A percentile compares a stretch with the other conserved stretches of the same genome.
These are phyloP conservation scores for Vitis labrusca DNA, from an alignment of 164 flowering plant species.

Conservation along the genomic window DNA sequence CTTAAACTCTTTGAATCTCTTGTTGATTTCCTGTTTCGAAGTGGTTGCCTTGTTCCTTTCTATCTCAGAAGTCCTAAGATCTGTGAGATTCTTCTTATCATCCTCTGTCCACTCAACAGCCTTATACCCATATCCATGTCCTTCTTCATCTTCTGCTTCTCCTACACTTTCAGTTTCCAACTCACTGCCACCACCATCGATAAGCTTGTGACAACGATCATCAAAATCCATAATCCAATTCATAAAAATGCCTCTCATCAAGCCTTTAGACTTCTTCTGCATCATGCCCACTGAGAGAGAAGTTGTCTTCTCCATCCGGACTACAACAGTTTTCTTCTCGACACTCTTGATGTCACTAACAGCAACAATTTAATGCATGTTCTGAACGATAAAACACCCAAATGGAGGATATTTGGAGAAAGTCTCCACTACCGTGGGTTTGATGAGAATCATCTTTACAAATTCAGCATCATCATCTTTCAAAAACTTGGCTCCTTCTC, in stretches of 20 bases:
- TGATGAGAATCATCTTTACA: too few species aligned
- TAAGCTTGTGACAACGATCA: constrained; percentile 4
- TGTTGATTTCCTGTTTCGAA: constrained; percentile 50
- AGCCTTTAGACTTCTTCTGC: not conserved
- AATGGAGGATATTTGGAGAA: too few species aligned
- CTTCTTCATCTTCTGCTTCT: constrained; percentile 23
- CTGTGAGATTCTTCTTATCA: constrained; percentile 58
- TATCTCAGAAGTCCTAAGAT: constrained; percentile 67
- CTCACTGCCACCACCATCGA: constrained; percentile 10
- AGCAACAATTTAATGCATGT: too few species aligned
- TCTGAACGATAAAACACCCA: too few species aligned
- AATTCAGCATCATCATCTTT: too few species aligned
- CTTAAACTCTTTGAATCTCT: constrained; percentile 44
- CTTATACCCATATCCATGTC: constrained; percentile 18
- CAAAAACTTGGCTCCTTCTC: too few species aligned
- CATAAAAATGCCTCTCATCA: not conserved
- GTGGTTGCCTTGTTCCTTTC: constrained; percentile 34
- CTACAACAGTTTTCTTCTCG: constrained; percentile 10
- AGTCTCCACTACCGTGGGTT: too few species aligned
- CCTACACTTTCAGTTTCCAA: constrained; percentile 20
- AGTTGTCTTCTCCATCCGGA: constrained; percentile 5
- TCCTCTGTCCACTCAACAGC: constrained; percentile 46
- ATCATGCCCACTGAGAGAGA: not conserved
- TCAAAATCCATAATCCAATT: not conserved
- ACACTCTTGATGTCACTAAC: too few species aligned